phyloP scores from a whole-genome alignment of 805 yeast species.

The Suhomyces pyralidae region DNA sequence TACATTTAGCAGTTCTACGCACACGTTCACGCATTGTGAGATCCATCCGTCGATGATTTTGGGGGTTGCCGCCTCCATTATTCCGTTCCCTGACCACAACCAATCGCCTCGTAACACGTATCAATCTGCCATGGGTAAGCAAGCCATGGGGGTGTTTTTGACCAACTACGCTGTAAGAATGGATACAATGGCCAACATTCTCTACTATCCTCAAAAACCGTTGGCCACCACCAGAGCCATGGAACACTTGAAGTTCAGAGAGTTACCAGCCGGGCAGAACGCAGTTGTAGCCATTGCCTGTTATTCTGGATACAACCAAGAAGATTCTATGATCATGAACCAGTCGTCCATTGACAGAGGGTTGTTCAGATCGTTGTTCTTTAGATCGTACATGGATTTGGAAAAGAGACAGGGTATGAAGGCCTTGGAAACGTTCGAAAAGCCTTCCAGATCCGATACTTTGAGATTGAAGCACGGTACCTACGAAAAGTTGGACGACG shows the following conservation, averaged over 20 bases:
- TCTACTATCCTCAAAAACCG: slow-evolving; percentile 97
- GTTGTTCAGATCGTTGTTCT: slow-evolving; percentile 89
- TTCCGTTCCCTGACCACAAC: slow-evolving; percentile 99
- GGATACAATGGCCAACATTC: slow-evolving; percentile 99
- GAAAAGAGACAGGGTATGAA: slow-evolving; percentile 99
- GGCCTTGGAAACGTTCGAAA: slow-evolving; percentile 95
- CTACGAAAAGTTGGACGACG: slow-evolving; percentile 96
- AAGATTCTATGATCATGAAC: slow-evolving; percentile 99
- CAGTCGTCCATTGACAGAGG: slow-evolving; percentile 97
- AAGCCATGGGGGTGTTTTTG: slow-evolving; percentile 98
- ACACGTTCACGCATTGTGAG: slow-evolving; percentile 97
- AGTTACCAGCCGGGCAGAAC: slow-evolving; percentile 98
- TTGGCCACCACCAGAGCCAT: slow-evolving; percentile 96
- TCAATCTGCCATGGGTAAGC: slow-evolving; percentile 99
- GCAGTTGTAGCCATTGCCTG: slow-evolving; percentile 98
- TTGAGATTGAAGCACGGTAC: slow-evolving; percentile 96
- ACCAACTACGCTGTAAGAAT: slow-evolving; percentile 94
- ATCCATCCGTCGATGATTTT: slow-evolving; percentile 98
- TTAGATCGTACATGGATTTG: slow-evolving; percentile 97
- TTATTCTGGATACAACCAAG: slow-evolving; percentile 98
- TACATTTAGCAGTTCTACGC: slow-evolving; percentile 47
- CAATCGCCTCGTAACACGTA: slow-evolving; percentile 99
- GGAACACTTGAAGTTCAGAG: slow-evolving; percentile 97
- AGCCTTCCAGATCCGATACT: slow-evolving; percentile 93
- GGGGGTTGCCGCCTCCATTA: slow-evolving; percentile 97